Conservation (phyloP, 768 basidiomycete genomes). For the Phylloporus sp. region DNA sequence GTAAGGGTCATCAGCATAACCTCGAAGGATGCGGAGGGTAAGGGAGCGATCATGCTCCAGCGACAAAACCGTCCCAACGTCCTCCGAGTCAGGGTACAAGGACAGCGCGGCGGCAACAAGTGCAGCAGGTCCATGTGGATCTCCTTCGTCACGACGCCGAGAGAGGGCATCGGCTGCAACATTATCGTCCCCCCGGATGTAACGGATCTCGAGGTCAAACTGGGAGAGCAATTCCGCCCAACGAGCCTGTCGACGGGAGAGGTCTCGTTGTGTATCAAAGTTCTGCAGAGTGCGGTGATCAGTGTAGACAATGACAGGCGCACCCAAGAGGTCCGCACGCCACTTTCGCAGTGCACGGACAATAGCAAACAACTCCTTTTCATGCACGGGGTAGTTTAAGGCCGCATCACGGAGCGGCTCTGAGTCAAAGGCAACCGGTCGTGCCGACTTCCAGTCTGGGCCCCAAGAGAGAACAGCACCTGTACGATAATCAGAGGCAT, state of each 20-base stretch:
- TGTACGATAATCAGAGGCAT: background rate
- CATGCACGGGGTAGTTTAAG: conserved; percentile 31
- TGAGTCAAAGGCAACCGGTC: background rate
- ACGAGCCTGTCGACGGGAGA: conserved; percentile 17
- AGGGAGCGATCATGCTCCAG: background rate
- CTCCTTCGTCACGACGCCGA: background rate
- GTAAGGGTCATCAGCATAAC: conserved; percentile 10
- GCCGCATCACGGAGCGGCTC: background rate
- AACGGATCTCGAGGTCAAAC: conserved; percentile 27
- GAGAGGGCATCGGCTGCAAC: conserved; percentile 40
- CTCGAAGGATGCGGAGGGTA: background rate
- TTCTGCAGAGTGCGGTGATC: conserved; percentile 28
- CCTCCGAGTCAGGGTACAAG: background rate
- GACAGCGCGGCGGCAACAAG: background rate
- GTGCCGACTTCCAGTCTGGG: background rate
- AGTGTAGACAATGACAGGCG: conserved; percentile 15
- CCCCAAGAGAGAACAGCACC: background rate
- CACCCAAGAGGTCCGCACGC: conserved; percentile 18
- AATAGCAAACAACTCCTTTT: conserved; percentile 33
- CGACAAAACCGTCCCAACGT: background rate
- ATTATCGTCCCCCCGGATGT: conserved; percentile 27
- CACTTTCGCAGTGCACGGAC: conserved; percentile 26
- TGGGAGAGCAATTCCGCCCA: conserved; percentile 39
- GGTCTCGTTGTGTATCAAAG: background rate
- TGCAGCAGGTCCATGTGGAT: no score